phyloP scores from a whole-genome alignment of 1,139 yeast genomes.

The Lodderomyces jiufengensis region DNA sequence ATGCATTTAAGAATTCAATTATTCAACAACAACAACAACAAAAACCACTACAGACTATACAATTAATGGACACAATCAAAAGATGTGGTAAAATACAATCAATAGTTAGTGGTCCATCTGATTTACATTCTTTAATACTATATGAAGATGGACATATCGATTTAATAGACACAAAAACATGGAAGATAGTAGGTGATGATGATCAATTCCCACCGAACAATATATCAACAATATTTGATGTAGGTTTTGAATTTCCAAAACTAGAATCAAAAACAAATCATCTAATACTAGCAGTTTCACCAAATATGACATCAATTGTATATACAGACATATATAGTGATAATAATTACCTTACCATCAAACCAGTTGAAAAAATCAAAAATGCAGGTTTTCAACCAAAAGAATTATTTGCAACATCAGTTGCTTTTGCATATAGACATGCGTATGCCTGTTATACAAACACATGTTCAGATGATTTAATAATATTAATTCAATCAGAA shows the following conservation, averaged over 20 bases:
- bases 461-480: slow-evolving; percentile 62
- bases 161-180: slow-evolving; percentile 33
- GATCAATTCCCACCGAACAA: slow-evolving; percentile 23
- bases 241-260: slow-evolving; percentile 51
- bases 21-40: slow-evolving; percentile 7
- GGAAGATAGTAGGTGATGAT: slow-evolving; percentile 21
- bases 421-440: slow-evolving; percentile 62
- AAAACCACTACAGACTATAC: slow-evolving; percentile 15
- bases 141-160: slow-evolving; percentile 44
- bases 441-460: slow-evolving; percentile 66
- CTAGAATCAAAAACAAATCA: slow-evolving; percentile 24
- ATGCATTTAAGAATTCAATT: slow-evolving; percentile 26
- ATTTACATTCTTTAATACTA: slow-evolving; percentile 23
- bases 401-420: slow-evolving; percentile 43
- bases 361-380: slow-evolving; percentile 25
- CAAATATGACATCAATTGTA: slow-evolving; percentile 52
- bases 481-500: slow-evolving; percentile 51
- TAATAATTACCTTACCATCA: slow-evolving; percentile 21
- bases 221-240: slow-evolving; percentile 49
- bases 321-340: slow-evolving; percentile 26
- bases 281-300: slow-evolving; percentile 48
- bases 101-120: slow-evolving; percentile 22
- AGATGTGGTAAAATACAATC: slow-evolving; percentile 21
- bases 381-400: slow-evolving; percentile 21
- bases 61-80: slow-evolving; percentile 22